A percentile compares a stretch with the other conserved stretches of the same genome.
phyloP scores from a whole-genome alignment of 305 asterid species.

The Ruellia speciosa region DNA sequence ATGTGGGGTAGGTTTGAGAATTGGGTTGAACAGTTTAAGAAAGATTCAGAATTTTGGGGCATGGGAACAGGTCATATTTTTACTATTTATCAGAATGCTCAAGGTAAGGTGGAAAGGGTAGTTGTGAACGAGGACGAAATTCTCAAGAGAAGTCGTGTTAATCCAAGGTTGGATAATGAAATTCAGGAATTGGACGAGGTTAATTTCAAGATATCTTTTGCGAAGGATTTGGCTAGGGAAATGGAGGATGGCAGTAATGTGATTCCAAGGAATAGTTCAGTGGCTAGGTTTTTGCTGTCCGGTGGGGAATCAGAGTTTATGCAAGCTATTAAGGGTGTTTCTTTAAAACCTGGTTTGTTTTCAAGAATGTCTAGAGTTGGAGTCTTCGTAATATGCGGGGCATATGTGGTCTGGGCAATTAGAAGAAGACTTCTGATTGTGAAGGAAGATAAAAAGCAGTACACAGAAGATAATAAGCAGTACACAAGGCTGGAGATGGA shows the following conservation, averaged over 20 bases:
- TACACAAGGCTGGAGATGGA: slow-evolving; percentile 61
- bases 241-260: slow-evolving; percentile 56
- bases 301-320: slow-evolving; percentile 30
- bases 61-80: slow-evolving; percentile 67
- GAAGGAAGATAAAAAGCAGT: slow-evolving; percentile 30
- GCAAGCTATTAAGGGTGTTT: slow-evolving; percentile 28
- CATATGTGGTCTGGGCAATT: slow-evolving; percentile 37
- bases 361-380: slow-evolving; percentile 43
- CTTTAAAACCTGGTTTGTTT: slow-evolving; percentile 31
- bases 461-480: slow-evolving; percentile 34
- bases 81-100: slow-evolving; percentile 48
- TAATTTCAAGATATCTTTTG: slow-evolving; percentile 49
- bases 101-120: slow-evolving; percentile 60
- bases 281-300: slow-evolving; percentile 46
- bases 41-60: slow-evolving; percentile 75
- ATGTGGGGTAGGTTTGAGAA: slow-evolving; percentile 65
- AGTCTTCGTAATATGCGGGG: slow-evolving; percentile 41
- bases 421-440: slow-evolving; percentile 32
- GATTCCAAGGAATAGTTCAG: slow-evolving; percentile 53
- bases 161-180: slow-evolving; percentile 29
- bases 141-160: slow-evolving; percentile 44
- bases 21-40: slow-evolving; percentile 80
- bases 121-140: slow-evolving; percentile 78
- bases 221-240: slow-evolving; percentile 63
- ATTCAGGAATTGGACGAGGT: slow-evolving; percentile 38